These are phyloP conservation scores for Solanum tarijense DNA, from an alignment of 257 asterid species.

Conservation along the genomic window DNA sequence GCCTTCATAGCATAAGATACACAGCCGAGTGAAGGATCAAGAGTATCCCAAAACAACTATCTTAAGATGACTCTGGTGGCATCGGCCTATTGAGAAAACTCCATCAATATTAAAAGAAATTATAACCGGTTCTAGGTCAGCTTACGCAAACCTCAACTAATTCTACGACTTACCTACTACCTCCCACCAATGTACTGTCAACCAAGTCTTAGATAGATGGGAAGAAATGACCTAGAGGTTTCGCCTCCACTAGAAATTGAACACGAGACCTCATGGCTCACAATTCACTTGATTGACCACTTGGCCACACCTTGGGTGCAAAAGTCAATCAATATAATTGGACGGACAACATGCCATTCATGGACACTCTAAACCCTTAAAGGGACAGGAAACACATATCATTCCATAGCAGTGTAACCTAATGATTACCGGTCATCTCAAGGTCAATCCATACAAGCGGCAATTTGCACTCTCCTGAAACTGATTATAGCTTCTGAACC, in stretches of 20 bases:
- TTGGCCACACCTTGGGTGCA: not conserved
- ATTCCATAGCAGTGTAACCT: not conserved
- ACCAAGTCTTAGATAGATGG: not conserved
- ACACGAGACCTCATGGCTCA: not conserved
- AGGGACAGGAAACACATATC: not conserved
- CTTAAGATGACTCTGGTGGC: not conserved
- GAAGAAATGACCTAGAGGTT: not conserved
- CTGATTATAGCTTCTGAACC: constrained; percentile 14
- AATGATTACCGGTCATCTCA: constrained; percentile 74
- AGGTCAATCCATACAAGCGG: constrained; percentile 98
- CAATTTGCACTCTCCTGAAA: constrained; percentile 38
- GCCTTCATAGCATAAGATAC: not conserved
- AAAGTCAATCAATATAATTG: not conserved
- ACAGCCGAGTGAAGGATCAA: not conserved
- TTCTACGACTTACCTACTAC: not conserved
- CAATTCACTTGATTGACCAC: not conserved
- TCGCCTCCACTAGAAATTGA: not conserved
- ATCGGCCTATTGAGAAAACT: not conserved
- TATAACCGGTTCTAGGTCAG: not conserved
- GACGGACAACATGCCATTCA: not conserved
- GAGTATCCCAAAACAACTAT: not conserved
- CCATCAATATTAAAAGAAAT: not conserved
- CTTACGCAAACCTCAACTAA: not conserved
- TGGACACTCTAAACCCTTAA: not conserved
- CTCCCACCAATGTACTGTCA: not conserved